phyloP scores from a whole-genome alignment of 176 grass and related monocot species.

The Ananas comosus region DNA sequence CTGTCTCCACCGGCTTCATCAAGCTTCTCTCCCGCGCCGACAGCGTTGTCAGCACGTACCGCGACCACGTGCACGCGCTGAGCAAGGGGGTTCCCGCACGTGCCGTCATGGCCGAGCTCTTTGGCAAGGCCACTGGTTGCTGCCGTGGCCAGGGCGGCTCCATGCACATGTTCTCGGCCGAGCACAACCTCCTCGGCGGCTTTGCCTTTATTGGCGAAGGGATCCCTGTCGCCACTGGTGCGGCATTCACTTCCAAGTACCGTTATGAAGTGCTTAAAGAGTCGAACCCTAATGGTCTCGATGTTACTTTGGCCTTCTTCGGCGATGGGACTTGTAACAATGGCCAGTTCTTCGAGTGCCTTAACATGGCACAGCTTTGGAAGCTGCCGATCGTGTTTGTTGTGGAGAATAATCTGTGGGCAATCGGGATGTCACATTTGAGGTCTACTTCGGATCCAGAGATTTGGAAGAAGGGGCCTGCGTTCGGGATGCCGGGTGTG shows the following conservation, averaged over 20 bases:
- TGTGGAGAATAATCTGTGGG: constrained; percentile 96
- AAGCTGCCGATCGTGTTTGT: constrained; percentile 96
- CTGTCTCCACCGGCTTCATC: constrained; percentile 92
- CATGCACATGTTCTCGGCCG: constrained; percentile 96
- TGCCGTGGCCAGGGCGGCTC: constrained; percentile 93
- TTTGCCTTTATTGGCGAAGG: constrained; percentile 95
- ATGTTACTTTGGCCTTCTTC: constrained; percentile 86
- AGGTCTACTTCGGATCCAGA: constrained; percentile 78
- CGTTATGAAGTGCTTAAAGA: constrained; percentile 92
- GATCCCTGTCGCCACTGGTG: constrained; percentile 86
- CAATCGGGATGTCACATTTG: constrained; percentile 83
- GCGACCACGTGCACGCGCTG: constrained; percentile 84
- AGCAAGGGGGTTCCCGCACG: constrained; percentile 78
- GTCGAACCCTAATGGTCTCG: constrained; percentile 66
- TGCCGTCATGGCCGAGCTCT: constrained; percentile 85
- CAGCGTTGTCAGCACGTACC: constrained; percentile 85
- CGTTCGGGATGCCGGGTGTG: constrained; percentile 91
- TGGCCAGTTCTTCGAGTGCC: constrained; percentile 93
- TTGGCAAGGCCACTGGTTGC: constrained; percentile 84
- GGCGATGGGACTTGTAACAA: constrained; percentile 96
- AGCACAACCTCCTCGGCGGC: constrained; percentile 81
- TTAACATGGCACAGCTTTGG: constrained; percentile 99
- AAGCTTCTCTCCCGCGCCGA: constrained; percentile 70
- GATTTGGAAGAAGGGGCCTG: constrained; percentile 86
- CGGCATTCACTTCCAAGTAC: constrained; percentile 88